Evolutionary conservation across 371 early-diverging fungal species (phyloP).

Genomic region (Syncephalastrum racemosum): DNA sequence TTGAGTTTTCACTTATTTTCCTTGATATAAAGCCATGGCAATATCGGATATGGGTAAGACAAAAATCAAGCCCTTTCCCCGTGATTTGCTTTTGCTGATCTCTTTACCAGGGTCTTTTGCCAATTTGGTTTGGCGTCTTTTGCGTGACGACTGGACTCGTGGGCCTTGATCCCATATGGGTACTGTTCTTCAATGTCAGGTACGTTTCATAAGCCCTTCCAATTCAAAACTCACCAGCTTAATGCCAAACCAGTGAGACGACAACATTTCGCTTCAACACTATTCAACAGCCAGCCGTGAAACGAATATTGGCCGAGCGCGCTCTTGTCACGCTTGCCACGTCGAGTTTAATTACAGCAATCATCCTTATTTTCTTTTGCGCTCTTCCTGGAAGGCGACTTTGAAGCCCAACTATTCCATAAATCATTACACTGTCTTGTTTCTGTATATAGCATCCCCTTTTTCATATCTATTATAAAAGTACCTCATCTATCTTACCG

Average conservation of each 20-base stretch:
- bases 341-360: slow-evolving; percentile 18
- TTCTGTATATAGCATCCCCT: no score
- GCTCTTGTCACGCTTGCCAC: slow-evolving; percentile 15
- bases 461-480: no score
- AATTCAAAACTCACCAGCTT: not conserved
- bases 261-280: slow-evolving; percentile 40
- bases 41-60: slow-evolving; percentile 55
- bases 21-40: slow-evolving; percentile 52
- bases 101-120: slow-evolving; percentile 35
- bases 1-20: slow-evolving; percentile 60
- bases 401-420: slow-evolving; percentile 8
- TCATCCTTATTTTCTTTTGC: slow-evolving; percentile 32
- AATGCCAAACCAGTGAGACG: slow-evolving; percentile 31
- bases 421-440: no score
- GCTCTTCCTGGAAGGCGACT: slow-evolving; percentile 36
- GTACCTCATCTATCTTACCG: no score
- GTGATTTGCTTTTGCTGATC: not conserved
- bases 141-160: slow-evolving; percentile 33
- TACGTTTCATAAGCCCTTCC: slow-evolving; percentile 2
- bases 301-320: slow-evolving; percentile 24
- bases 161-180: slow-evolving; percentile 50
- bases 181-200: slow-evolving; percentile 43
- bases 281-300: slow-evolving; percentile 33
- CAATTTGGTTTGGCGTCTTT: slow-evolving; percentile 38
- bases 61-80: not conserved